Conservation (phyloP, 1,284 basidiomycete genomes). For the Cutaneotrichosporon cutaneum region DNA sequence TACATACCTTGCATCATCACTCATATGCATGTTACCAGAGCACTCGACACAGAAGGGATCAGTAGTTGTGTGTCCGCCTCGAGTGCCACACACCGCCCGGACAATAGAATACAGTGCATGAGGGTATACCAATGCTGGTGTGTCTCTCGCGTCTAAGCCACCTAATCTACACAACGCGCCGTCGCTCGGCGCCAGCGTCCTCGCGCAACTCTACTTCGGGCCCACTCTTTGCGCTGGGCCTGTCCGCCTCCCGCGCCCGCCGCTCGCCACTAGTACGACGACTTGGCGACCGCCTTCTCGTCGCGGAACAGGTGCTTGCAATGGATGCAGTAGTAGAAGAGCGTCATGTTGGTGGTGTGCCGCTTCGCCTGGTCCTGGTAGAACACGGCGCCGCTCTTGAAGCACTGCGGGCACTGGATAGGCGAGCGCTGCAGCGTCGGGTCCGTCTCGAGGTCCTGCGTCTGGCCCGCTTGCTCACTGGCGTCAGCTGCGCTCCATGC, state of each 20-base stretch:
- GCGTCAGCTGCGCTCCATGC: slow-evolving; percentile 8
- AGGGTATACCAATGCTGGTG: slow-evolving; percentile 6
- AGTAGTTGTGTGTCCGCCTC: no score
- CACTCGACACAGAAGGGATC: no score
- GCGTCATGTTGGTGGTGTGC: slow-evolving; percentile 73
- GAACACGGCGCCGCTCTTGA: slow-evolving; percentile 66
- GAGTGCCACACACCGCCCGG: no score
- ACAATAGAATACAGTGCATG: slow-evolving; percentile 7
- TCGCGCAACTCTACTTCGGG: neutral
- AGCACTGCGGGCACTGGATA: slow-evolving; percentile 54
- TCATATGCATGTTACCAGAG: neutral
- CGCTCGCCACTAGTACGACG: neutral
- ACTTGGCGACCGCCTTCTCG: slow-evolving; percentile 50
- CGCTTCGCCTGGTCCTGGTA: slow-evolving; percentile 94
- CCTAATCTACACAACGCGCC: slow-evolving; percentile 1
- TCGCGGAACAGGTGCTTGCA: slow-evolving; percentile 77
- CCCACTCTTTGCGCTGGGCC: neutral
- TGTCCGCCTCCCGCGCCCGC: neutral
- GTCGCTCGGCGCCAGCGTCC: no score
- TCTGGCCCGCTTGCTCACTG: slow-evolving; percentile 91
- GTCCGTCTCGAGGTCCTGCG: slow-evolving; percentile 82
- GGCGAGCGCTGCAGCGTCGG: slow-evolving; percentile 66
- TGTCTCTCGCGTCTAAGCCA: neutral
- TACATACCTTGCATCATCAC: slow-evolving; percentile 6
- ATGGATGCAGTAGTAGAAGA: slow-evolving; percentile 88